phyloP scores from a whole-genome alignment of 1,284 basidiomycete species.

The Ganoderma sp. region DNA sequence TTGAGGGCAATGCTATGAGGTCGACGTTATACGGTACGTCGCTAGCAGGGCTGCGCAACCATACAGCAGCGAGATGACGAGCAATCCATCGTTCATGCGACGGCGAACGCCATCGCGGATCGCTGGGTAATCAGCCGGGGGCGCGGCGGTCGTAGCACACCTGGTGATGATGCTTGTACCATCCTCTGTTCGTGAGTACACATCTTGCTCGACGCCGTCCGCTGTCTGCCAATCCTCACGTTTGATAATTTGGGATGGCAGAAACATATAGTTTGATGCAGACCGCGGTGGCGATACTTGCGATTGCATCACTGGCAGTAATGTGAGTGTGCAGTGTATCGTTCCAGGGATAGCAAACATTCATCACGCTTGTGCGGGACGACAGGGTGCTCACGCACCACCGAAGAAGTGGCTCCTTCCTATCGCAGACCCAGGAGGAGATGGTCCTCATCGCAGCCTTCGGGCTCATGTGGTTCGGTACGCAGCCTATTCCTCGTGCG shows the following conservation, averaged over 20 bases:
- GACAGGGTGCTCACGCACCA: conserved; percentile 69
- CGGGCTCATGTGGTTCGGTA: conserved; percentile 76
- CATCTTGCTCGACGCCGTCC: not conserved
- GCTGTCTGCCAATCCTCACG: not conserved
- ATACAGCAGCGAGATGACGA: conserved; percentile 3
- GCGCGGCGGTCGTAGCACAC: conserved; percentile 33
- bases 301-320: conserved; percentile 63
- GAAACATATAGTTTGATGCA: conserved; percentile 74
- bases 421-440: conserved; percentile 74
- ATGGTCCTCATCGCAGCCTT: conserved; percentile 70
- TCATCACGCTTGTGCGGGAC: conserved; percentile 16
- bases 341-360: conserved; percentile 1
- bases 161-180: conserved; percentile 32
- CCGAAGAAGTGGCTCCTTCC: conserved; percentile 55
- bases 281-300: conserved; percentile 70
- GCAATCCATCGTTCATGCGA: not conserved
- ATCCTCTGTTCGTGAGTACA: conserved; percentile 32
- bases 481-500: conserved; percentile 31
- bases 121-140: conserved; percentile 13
- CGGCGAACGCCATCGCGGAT: not conserved
- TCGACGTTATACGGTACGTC: conserved; percentile 30
- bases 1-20: conserved; percentile 25
- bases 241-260: conserved; percentile 35
- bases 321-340: conserved; percentile 57
- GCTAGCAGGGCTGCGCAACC: not conserved